Evolutionary conservation across 805 yeast species (phyloP).

Genomic region (Metschnikowia cerradonensis): DNA sequence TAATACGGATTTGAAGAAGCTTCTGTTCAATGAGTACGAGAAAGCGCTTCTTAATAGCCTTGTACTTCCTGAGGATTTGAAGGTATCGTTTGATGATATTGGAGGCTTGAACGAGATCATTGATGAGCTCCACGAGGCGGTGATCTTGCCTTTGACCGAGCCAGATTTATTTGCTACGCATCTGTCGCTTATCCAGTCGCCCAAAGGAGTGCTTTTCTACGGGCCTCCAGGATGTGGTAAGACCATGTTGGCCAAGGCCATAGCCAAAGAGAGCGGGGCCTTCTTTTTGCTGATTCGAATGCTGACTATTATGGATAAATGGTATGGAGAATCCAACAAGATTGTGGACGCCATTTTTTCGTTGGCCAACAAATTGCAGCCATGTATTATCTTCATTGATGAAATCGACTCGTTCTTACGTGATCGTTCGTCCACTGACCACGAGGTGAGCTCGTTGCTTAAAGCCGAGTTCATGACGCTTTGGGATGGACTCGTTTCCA

Average conservation of each 20-base stretch:
- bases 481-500: conserved; percentile 87
- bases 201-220: conserved; percentile 86
- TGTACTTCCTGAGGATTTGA: conserved; percentile 79
- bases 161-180: conserved; percentile 74
- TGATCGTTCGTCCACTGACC: conserved; percentile 79
- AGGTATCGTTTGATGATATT: conserved; percentile 70
- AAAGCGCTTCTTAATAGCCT: conserved; percentile 70
- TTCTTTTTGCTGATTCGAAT: conserved; percentile 85
- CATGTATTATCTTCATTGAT: conserved; percentile 92
- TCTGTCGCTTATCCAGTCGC: conserved; percentile 72
- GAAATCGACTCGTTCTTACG: conserved; percentile 93
- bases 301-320: conserved; percentile 94
- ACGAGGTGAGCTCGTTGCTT: conserved; percentile 90
- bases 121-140: conserved; percentile 83
- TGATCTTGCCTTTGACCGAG: conserved; percentile 72
- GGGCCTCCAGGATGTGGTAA: conserved; percentile 99
- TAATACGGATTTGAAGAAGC: conserved; percentile 54
- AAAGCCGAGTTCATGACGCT: conserved; percentile 97
- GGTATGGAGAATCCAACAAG: conserved; percentile 96
- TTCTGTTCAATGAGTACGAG: conserved; percentile 70
- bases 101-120: conserved; percentile 86
- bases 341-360: conserved; percentile 90
- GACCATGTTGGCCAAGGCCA: conserved; percentile 94
- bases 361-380: conserved; percentile 82
- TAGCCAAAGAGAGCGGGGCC: conserved; percentile 89